A percentile compares a stretch with the other conserved stretches of the same genome.
phyloP scores from a whole-genome alignment of 1,284 basidiomycete genomes.

The Leccinum subrobustum region DNA sequence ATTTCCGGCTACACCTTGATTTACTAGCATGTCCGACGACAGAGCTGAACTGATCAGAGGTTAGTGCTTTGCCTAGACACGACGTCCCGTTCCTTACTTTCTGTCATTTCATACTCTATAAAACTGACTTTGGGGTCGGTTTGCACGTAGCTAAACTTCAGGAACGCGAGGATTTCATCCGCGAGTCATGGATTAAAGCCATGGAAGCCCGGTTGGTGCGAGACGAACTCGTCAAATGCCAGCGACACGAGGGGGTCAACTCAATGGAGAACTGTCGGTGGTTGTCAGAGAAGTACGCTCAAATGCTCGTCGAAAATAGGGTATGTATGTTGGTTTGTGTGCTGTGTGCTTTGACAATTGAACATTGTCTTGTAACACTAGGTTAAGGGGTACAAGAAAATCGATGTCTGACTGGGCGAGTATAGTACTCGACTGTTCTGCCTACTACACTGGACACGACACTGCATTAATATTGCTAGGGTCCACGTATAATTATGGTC shows the following conservation, averaged over 20 bases:
- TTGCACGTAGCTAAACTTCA: slow-evolving; percentile 50
- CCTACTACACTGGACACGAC: not conserved
- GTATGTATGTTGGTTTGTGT: slow-evolving; percentile 52
- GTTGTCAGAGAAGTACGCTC: slow-evolving; percentile 81
- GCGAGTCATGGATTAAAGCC: slow-evolving; percentile 91
- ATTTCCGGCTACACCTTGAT: slow-evolving; percentile 1
- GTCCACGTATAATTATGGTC: slow-evolving; percentile 12
- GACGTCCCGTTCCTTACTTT: not conserved
- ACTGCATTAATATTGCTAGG: not conserved
- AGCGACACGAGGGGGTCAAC: slow-evolving; percentile 89
- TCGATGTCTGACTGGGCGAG: slow-evolving; percentile 36
- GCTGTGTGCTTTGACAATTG: slow-evolving; percentile 4
- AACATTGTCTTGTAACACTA: slow-evolving; percentile 21
- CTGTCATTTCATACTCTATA: not conserved
- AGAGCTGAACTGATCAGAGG: slow-evolving; percentile 35
- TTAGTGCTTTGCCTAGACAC: slow-evolving; percentile 10
- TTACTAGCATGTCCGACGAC: slow-evolving; percentile 32
- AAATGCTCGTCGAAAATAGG: slow-evolving; percentile 83
- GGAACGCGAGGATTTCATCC: slow-evolving; percentile 77
- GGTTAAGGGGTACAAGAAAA: slow-evolving; percentile 56
- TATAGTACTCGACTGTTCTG: not conserved
- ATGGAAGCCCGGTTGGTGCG: slow-evolving; percentile 93
- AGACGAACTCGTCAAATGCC: slow-evolving; percentile 91
- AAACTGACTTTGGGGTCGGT: not conserved
- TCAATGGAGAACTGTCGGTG: slow-evolving; percentile 88